A percentile compares a stretch with the other conserved stretches of the same genome.
Evolutionary conservation across 805 yeast species (phyloP).

Genomic region (Pichia nakasei): DNA sequence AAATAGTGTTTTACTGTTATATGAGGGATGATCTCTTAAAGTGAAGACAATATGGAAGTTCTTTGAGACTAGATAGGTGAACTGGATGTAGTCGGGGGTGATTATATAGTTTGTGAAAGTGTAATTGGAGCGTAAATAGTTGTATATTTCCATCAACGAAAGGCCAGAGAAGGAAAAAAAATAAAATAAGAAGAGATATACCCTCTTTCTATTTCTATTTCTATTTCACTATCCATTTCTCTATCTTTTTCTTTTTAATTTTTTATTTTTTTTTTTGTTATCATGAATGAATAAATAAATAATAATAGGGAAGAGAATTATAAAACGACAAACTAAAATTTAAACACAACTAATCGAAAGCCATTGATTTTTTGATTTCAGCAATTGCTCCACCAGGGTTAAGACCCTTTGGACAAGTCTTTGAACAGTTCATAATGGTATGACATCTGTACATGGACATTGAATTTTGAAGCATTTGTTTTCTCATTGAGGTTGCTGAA

Average conservation of each 20-base stretch:
- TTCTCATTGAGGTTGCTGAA: slow-evolving; percentile 74
- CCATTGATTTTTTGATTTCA: slow-evolving; percentile 88
- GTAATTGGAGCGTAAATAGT: background rate
- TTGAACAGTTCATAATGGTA: slow-evolving; percentile 97
- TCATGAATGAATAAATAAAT: no score
- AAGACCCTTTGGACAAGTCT: slow-evolving; percentile 96
- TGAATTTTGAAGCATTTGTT: slow-evolving; percentile 86
- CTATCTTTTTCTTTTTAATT: no score
- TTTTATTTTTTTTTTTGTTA: no score
- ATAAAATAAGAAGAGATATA: background rate
- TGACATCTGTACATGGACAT: slow-evolving; percentile 98
- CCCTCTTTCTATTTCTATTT: no score
- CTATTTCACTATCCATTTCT: no score
- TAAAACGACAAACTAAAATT: no score
- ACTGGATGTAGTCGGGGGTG: background rate
- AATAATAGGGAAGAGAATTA: background rate
- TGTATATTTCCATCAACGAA: background rate
- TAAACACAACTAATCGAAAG: slow-evolving; percentile 25
- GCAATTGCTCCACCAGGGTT: slow-evolving; percentile 98
- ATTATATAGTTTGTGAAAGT: background rate
- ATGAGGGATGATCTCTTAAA: background rate
- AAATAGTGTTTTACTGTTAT: background rate
- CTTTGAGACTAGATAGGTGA: no score
- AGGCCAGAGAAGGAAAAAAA: background rate
- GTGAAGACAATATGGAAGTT: background rate